Evolutionary conservation across 176 grass and related monocot species (phyloP).

Genomic region (Musa beccarii): DNA sequence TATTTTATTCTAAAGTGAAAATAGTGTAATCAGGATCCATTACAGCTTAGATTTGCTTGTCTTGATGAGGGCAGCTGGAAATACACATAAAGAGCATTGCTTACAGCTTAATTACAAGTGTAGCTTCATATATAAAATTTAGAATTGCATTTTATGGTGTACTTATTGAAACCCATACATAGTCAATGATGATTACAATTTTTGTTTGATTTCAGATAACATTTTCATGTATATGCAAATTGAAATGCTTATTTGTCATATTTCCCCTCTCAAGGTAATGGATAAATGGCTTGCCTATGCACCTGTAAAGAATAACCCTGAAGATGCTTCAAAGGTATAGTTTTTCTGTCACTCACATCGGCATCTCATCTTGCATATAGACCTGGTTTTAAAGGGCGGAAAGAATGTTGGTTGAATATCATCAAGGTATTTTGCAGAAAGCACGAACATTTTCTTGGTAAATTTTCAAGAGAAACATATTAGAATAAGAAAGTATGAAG

Average conservation of each 20-base stretch:
- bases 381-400: background rate
- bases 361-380: background rate
- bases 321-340: slow-evolving; percentile 93
- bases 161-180: background rate
- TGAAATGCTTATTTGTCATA: background rate
- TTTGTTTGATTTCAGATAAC: background rate
- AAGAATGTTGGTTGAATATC: background rate
- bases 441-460: no score
- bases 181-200: background rate
- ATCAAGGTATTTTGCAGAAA: background rate
- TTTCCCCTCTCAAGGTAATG: slow-evolving; percentile 36
- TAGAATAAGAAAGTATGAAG: no score
- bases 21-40: no score
- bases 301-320: slow-evolving; percentile 94
- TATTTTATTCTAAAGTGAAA: no score
- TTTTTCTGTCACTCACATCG: background rate
- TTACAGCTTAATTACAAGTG: background rate
- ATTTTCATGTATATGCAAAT: background rate
- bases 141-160: background rate
- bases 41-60: no score
- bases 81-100: no score
- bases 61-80: no score
- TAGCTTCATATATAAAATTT: background rate
- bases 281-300: slow-evolving; percentile 98
- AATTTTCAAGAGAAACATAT: no score